Base-by-base conservation (phyloP, 208 protist species). In the Plasmodiophora brassicae region DNA sequence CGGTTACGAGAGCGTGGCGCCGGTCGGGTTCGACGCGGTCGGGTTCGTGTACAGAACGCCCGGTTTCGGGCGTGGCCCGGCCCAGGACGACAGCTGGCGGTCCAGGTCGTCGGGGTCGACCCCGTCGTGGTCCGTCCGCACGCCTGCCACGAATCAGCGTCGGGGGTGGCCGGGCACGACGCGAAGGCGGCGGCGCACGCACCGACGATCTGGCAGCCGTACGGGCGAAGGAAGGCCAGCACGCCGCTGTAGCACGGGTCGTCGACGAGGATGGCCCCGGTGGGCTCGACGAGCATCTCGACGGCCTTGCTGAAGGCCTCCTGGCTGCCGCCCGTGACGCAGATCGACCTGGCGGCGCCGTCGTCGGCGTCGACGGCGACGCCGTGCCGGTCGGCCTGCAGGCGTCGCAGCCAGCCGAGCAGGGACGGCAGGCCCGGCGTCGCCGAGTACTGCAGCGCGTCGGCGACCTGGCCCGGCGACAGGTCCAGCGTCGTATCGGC, bases 11-110 rank as follows among this genome's bases (percentile, higher is more conserved):
- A 78, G n/a, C 5, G 65, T 78, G 65, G 65, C 65, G 5, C 65
- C 65, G 65, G 65, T 78, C n/a, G 65, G 65, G n/a, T 78, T 78
- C 65, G 65, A 78, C n/a, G 65, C 65, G 10, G 65, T 78, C 32
- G n/a, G 10, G n/a, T 78, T 78, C 5, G 65, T 78, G n/a, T 78
- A 78, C 5, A 78, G n/a, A 38, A 78, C 65, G 5, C 65, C 5
- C 14, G 65, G 65, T 32, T 78, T 78, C 14, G 65, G 65, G 32
- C 5, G n/a, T 38, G 65, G 41, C 41, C 65, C 5, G 5, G 5
- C 41, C 65, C 65, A 78, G 44, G 10, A 25, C 28, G 25, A 5
- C 5, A 86, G 84, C 28, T 38, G 10, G 35, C 28, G 14, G 36
- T 86, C 84, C 28, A 86, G 84, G 1, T 71, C 14, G 35, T 86